These are phyloP conservation scores for Linum trigynum DNA, from an alignment of 345 rosid species.

Conservation along the genomic window DNA sequence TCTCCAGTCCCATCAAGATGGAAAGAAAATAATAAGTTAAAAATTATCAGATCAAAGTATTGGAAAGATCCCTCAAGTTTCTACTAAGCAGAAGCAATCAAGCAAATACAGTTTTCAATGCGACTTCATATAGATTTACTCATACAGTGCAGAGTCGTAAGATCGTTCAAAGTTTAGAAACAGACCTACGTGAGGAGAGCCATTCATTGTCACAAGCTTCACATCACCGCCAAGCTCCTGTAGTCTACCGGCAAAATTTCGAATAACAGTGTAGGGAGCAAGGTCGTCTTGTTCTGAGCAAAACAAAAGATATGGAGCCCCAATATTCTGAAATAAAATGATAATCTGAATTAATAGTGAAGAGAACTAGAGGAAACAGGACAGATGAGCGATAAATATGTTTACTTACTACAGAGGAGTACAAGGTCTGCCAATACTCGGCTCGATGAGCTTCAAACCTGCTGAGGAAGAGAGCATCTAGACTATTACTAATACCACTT, in stretches of 20 bases:
- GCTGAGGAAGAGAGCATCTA: slow-evolving; percentile 74
- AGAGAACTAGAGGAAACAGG: not conserved
- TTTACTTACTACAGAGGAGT: slow-evolving; percentile 72
- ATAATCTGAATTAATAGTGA: not conserved
- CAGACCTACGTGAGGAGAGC: slow-evolving; percentile 90
- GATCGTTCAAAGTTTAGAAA: slow-evolving; percentile 10
- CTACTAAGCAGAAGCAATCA: too few species aligned
- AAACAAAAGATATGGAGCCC: slow-evolving; percentile 74
- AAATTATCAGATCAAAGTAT: too few species aligned
- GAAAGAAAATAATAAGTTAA: not conserved
- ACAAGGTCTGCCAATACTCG: slow-evolving; percentile 86
- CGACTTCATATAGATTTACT: too few species aligned
- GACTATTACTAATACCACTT: slow-evolving; percentile 58
- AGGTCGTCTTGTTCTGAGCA: slow-evolving; percentile 79
- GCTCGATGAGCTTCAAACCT: slow-evolving; percentile 88
- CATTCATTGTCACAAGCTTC: slow-evolving; percentile 63
- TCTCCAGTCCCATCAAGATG: not conserved
- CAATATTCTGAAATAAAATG: slow-evolving; percentile 41
- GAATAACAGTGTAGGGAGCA: slow-evolving; percentile 61
- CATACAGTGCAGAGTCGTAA: not conserved
- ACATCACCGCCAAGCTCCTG: slow-evolving; percentile 71
- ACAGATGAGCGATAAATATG: not conserved
- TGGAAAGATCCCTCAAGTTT: too few species aligned
- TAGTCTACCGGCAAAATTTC: slow-evolving; percentile 62
- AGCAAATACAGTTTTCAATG: too few species aligned